Conservation (phyloP, 73 alveolate genomes). For the Vitrella brassicaformis region DNA sequence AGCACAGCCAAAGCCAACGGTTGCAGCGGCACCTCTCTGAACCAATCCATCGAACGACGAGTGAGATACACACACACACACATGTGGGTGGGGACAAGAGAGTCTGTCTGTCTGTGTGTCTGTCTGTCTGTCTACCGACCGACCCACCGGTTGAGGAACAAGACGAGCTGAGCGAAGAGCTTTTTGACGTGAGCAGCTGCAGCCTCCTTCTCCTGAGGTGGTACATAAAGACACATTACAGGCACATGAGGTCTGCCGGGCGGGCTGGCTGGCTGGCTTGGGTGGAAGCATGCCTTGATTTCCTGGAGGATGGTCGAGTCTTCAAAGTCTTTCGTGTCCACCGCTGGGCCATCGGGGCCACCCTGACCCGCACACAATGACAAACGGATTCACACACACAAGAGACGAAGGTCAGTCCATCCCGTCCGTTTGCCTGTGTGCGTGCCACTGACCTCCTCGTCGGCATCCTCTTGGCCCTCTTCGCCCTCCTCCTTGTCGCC, state of each 20-base stretch:
- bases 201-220: neutral
- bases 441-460: neutral
- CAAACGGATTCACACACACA: too few species aligned
- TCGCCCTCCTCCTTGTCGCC: neutral
- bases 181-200: neutral
- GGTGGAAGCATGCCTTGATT: neutral
- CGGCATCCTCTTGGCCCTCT: neutral
- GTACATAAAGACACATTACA: too few species aligned
- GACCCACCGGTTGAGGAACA: neutral
- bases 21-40: conserved; percentile 74
- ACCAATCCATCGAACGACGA: neutral
- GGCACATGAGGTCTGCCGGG: neutral
- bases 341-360: neutral
- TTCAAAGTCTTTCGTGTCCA: neutral
- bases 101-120: too few species aligned
- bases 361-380: neutral
- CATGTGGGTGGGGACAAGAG: too few species aligned
- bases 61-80: too few species aligned
- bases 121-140: too few species aligned
- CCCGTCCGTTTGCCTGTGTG: neutral
- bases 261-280: neutral
- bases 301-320: neutral
- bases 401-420: too few species aligned
- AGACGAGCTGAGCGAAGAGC: neutral
- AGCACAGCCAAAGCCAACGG: conserved; percentile 56